Base-by-base conservation (phyloP, 306 rosid species). In the Arachis hypogaea region DNA sequence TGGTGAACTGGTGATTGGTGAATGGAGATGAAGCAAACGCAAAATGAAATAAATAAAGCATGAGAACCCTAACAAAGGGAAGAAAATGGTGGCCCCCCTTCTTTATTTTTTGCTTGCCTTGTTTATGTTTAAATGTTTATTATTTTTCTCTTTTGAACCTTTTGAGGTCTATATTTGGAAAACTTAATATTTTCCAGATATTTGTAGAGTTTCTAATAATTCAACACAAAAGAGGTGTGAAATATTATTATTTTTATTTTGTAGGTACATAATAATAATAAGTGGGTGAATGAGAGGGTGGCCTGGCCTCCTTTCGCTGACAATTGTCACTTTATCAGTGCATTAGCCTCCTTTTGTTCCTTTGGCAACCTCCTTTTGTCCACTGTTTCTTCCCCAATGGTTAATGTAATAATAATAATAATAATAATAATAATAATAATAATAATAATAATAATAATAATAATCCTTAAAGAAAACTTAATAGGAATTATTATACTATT, bases 321-420 rank as follows among this genome's bases (percentile, higher is more conserved):
- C 77, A 63, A 4, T 41, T 62, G 52, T 16, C 76, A 70, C 63
- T 76, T 69, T 69, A 28, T 69, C 81, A 69, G 66, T 63, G 58
- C 55, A 55, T 16, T 62, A 38, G 52, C 59, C 33, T 30, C 66
- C 56, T 42, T 73, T 69, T 55, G 78, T 55, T 60, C 58, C 78
- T 41, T 5, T 5, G 16, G 4, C 55, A 50, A 50, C 8, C 18
- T 8, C 49, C 72, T 65, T 63, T 77, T 52, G 67, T 70, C 81
- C 72, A 36, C 12, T 29, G 56, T 60, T 62, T 69, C 42, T 59
- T 60, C 41, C 40, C 9, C 38, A 7, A 7, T 59, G n/a, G 47
- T 59, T 72, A 11, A 3, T 43, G 57, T 1, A 46, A 16, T 45
- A 33, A 33, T 33, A 33, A 33, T 33, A 33, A 33, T 33, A 33